Evolutionary conservation across 495 filamentous ascomycete genomes (phyloP).

Genomic region (Annulohypoxylon moriforme): DNA sequence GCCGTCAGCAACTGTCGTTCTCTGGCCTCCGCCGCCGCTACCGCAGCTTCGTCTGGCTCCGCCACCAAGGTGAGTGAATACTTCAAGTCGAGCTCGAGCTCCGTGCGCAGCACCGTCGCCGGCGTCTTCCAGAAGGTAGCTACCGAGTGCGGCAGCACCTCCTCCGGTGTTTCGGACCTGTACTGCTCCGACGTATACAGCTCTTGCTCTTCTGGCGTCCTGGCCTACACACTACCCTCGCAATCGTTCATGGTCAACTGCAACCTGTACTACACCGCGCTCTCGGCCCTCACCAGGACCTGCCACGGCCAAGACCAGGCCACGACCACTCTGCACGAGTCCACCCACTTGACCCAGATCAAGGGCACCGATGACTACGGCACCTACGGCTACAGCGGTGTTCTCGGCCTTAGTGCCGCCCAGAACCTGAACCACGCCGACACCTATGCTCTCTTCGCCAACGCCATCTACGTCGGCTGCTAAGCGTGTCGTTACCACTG

Average conservation of each 20-base stretch:
- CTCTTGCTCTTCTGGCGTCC: constrained; percentile 63
- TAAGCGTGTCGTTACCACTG: constrained; percentile 29
- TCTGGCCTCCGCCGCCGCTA: constrained; percentile 65
- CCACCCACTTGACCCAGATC: constrained; percentile 69
- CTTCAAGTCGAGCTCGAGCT: constrained; percentile 67
- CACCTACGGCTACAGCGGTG: constrained; percentile 68
- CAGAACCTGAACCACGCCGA: constrained; percentile 70
- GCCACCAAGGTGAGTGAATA: constrained; percentile 67
- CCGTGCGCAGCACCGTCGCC: constrained; percentile 61
- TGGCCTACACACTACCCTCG: constrained; percentile 69
- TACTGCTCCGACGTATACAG: constrained; percentile 66
- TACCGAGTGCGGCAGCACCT: constrained; percentile 59
- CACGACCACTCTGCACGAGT: constrained; percentile 71
- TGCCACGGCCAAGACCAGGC: constrained; percentile 61
- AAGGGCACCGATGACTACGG: constrained; percentile 67
- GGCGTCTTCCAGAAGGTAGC: constrained; percentile 64
- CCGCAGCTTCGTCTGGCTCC: constrained; percentile 61
- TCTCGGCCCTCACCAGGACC: constrained; percentile 25
- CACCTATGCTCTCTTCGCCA: constrained; percentile 71
- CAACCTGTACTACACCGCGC: constrained; percentile 64
- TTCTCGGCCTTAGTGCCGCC: constrained; percentile 53
- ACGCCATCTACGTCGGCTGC: constrained; percentile 53
- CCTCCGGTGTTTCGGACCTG: constrained; percentile 58
- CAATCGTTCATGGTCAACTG: constrained; percentile 67
- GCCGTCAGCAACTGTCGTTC: constrained; percentile 63